Evolutionary conservation across 139 green algal species (phyloP).

Genomic region (Coelastrella sp.): DNA sequence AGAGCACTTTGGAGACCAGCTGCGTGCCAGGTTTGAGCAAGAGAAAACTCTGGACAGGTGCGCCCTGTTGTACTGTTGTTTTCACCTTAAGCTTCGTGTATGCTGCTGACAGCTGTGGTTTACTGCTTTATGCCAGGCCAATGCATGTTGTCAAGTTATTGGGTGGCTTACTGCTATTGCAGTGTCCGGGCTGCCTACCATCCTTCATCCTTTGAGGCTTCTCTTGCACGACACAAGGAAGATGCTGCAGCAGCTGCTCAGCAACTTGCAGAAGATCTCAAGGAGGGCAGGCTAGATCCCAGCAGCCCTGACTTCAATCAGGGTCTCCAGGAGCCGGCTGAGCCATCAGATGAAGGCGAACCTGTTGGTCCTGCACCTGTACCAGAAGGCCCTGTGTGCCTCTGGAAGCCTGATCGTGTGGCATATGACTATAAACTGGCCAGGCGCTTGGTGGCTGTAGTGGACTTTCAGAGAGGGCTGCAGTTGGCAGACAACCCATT

Average conservation of each 20-base stretch:
- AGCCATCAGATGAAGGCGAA: not conserved
- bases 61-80: not conserved
- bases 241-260: slow-evolving; percentile 43
- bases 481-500: slow-evolving; percentile 61
- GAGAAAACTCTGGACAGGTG: slow-evolving; percentile 58
- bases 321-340: not conserved
- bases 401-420: slow-evolving; percentile 66
- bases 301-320: slow-evolving; percentile 42
- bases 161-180: not conserved
- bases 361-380: not conserved
- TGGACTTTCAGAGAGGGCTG: slow-evolving; percentile 88
- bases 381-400: slow-evolving; percentile 57
- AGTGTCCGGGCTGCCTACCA: slow-evolving; percentile 57
- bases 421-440: slow-evolving; percentile 74
- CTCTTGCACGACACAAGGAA: slow-evolving; percentile 43
- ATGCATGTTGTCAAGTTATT: not conserved
- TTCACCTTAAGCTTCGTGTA: not conserved
- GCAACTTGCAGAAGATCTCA: not conserved
- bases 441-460: slow-evolving; percentile 63
- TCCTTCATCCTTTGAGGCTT: slow-evolving; percentile 51
- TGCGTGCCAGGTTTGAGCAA: slow-evolving; percentile 69
- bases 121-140: too few species aligned
- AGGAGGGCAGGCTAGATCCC: slow-evolving; percentile 29
- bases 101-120: not conserved
- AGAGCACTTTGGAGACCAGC: slow-evolving; percentile 68